Conservation (phyloP, 1,284 basidiomycete genomes). For the Spongiforma sp. region DNA sequence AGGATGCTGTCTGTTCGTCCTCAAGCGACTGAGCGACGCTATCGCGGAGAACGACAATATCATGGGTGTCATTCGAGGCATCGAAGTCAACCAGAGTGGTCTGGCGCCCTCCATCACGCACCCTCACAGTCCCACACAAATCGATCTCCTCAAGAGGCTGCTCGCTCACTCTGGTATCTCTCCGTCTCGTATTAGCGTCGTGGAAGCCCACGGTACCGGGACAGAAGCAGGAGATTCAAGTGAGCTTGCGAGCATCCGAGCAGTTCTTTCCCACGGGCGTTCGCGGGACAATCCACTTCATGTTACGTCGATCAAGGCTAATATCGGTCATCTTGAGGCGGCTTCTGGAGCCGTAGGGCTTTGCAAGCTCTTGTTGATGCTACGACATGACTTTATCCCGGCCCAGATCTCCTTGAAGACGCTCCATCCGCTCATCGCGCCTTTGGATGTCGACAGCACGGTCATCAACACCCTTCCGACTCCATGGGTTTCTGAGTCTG, state of each 20-base stretch:
- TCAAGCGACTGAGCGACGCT: slow-evolving; percentile 73
- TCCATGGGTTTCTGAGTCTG: slow-evolving; percentile 46
- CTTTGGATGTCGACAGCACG: slow-evolving; percentile 53
- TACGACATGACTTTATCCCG: slow-evolving; percentile 60
- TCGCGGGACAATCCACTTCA: slow-evolving; percentile 56
- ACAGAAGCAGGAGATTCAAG: slow-evolving; percentile 72
- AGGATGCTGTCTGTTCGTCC: slow-evolving; percentile 71
- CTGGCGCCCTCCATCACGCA: slow-evolving; percentile 70
- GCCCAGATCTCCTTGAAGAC: slow-evolving; percentile 60
- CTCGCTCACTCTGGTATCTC: slow-evolving; percentile 52
- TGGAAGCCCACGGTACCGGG: slow-evolving; percentile 77
- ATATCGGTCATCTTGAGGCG: slow-evolving; percentile 76
- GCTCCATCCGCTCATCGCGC: slow-evolving; percentile 60
- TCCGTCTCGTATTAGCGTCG: slow-evolving; percentile 55
- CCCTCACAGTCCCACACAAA: slow-evolving; percentile 67
- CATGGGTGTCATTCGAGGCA: slow-evolving; percentile 67
- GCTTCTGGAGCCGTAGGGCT: slow-evolving; percentile 75
- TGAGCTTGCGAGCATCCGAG: slow-evolving; percentile 66
- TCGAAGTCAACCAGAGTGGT: slow-evolving; percentile 74
- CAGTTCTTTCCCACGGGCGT: slow-evolving; percentile 53
- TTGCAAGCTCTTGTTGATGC: slow-evolving; percentile 73
- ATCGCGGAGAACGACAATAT: slow-evolving; percentile 67
- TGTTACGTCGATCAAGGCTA: slow-evolving; percentile 71
- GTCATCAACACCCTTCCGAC: slow-evolving; percentile 49
- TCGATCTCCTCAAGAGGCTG: slow-evolving; percentile 54